A percentile compares a stretch with the other conserved stretches of the same genome.
phyloP scores from a whole-genome alignment of 306 rosid genomes.

The Lathyrus sativus region DNA sequence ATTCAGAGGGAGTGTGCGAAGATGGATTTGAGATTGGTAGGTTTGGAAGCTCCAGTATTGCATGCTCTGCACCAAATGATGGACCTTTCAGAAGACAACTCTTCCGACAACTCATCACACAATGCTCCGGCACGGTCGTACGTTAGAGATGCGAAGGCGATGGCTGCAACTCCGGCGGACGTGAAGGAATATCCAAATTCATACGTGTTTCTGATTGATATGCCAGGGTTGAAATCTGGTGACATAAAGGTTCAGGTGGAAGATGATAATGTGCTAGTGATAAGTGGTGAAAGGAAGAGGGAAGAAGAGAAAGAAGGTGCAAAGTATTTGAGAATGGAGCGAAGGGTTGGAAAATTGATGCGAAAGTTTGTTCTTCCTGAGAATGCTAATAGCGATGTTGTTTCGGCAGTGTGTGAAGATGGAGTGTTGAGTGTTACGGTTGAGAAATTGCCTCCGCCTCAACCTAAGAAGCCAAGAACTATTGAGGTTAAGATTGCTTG shows the following conservation, averaged over 20 bases:
- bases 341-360: slow-evolving; percentile 82
- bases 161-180: slow-evolving; percentile 87
- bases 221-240: slow-evolving; percentile 84
- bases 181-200: slow-evolving; percentile 67
- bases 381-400: too few species aligned
- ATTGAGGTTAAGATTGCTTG: slow-evolving; percentile 50
- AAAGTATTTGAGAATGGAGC: slow-evolving; percentile 80
- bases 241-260: slow-evolving; percentile 90
- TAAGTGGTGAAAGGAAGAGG: slow-evolving; percentile 86
- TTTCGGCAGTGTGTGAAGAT: slow-evolving; percentile 48
- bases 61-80: too few species aligned
- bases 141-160: too few species aligned
- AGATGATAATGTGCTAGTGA: slow-evolving; percentile 70
- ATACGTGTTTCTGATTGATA: slow-evolving; percentile 71
- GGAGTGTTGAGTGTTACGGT: slow-evolving; percentile 82
- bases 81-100: too few species aligned
- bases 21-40: too few species aligned
- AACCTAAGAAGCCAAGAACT: slow-evolving; percentile 71
- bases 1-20: too few species aligned
- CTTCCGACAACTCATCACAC: too few species aligned
- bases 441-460: slow-evolving; percentile 80
- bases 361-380: slow-evolving; percentile 74
- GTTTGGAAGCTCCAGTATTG: too few species aligned
- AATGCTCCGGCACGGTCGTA: slow-evolving; percentile 62
- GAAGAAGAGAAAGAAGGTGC: slow-evolving; percentile 81